phyloP scores from a whole-genome alignment of 495 filamentous ascomycete species.

The Evernia prunastri region DNA sequence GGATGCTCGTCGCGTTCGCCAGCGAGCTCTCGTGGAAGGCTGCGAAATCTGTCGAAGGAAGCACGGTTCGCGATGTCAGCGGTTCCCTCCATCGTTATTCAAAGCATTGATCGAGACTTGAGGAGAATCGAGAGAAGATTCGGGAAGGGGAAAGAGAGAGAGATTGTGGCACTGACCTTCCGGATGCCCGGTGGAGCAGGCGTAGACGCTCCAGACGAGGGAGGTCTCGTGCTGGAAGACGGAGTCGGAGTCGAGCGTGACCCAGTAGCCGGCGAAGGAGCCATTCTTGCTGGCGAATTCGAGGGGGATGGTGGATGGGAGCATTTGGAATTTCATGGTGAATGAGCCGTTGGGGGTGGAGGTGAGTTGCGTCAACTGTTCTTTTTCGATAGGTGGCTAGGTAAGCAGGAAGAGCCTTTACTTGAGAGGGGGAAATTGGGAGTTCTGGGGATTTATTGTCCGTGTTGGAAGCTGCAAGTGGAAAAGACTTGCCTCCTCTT shows the following conservation, averaged over 20 bases:
- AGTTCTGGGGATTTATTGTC: no score
- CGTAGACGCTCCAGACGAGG: constrained; percentile 2
- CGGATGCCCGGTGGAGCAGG: constrained; percentile 5
- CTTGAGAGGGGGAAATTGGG: no score
- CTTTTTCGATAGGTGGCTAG: no score
- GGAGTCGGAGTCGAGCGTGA: not conserved
- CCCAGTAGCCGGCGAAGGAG: constrained; percentile 15
- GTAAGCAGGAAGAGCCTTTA: no score
- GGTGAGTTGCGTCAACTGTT: constrained; percentile 8
- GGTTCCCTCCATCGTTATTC: no score
- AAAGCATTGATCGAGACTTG: no score
- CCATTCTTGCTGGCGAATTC: constrained; percentile 3
- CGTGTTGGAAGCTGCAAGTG: no score
- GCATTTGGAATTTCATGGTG: constrained; percentile 9
- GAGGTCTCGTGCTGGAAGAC: constrained; percentile 6
- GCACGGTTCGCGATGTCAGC: no score
- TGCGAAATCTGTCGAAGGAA: not conserved
- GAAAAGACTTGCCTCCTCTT: no score
- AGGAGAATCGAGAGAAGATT: no score
- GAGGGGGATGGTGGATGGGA: constrained; percentile 7
- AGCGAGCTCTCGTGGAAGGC: not conserved
- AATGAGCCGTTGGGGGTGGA: constrained; percentile 15
- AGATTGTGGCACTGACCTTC: constrained; percentile 15
- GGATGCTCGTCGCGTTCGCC: constrained; percentile 1
- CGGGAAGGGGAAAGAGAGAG: constrained; percentile 12